Base-by-base conservation (phyloP, 257 asterid genomes). In the Forsythia viridissima region DNA sequence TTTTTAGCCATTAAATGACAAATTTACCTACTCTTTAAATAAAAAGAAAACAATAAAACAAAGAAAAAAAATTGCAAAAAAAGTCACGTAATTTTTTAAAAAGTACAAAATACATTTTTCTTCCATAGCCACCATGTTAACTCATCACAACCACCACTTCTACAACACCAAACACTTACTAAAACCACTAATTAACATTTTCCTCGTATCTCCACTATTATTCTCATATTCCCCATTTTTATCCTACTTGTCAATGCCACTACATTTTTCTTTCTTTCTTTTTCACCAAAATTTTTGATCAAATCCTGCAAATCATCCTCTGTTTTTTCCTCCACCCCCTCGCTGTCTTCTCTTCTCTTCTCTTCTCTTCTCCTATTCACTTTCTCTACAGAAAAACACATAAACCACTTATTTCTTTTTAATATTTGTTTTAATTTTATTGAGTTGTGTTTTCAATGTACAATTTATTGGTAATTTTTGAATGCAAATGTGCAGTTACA, bases 401-500 rank as follows among this genome's bases (percentile, higher is more conserved):
- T n/a, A 59, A 48, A 51, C 42, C 70, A n/a, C 39, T 38, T 74
- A 11, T 18, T 40, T 41, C 4, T 41, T n/a, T 1, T 36, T 44
- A 4, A 3, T 20, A 13, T 11, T 13, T 7, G 15, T 8, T 51
- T 30, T 4, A 59, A 36, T 44, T 78, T 16, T 20, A 3, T 44
- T 8, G 6, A 0, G 59, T 69, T 63, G 76, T 46, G 67, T 34
- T 72, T 34, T 76, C 8, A 74, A 41, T n/a, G 6, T 30, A 36
- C 9, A 10, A 4, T 71, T 77, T 63, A 34, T 21, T 24, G 12
- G 15, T 74, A 43, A 63, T n/a, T 38, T 57, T 68, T 68, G 80
- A 10, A 30, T 38, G 13, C 88, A 92, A 97, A 55, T 74, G 93
- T 86, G 65, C 84, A 88, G 21, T 73, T 97, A 92, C 88, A 72